Base-by-base conservation (phyloP, 768 basidiomycete species). In the Lentinula edodes region DNA sequence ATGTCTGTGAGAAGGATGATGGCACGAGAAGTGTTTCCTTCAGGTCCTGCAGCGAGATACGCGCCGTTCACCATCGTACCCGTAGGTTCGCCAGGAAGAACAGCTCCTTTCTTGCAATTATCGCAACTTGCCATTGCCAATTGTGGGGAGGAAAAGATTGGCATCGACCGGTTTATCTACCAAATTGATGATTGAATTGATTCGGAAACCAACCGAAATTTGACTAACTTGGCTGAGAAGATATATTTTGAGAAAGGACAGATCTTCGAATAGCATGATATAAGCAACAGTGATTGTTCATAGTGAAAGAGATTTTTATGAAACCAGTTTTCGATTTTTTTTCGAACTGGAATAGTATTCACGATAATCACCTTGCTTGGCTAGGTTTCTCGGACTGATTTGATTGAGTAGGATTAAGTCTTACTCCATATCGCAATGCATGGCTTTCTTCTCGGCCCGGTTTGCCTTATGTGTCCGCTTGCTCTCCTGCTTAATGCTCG, bases 1-100 rank as follows among this genome's bases (percentile, higher is more conserved):
- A 75, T 77, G 63, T 88, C 85, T 0, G 81, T 85, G 35, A 86
- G 71, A 6, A 86, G 68, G 18, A 88, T 66, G 16, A 88, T 72
- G 5, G 83, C 80, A 20, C 72, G 71, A 38, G 72, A 69, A 15
- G 66, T 61, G n/a, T 67, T 62, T 32, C 64, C 69, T 32, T 66
- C 67, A 20, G 68, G 71, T 39, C 69, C 74, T 2, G 77, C 67
- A 60, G 73, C 67, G 52, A 80, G 77, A 69, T 84, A 86, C 46
- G 80, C 76, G 8, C 75, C 78, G 1, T 74, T 67, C 54, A 69
- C 67, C 23, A 48, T 69, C 38, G 79, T 73, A 10, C 85, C 84
- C 0, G 63, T 73, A 6, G 82, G 81, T 61, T 80, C 76, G 52
- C 80, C 81, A 2, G 75, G 70, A 7, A 85, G 75, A 13, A 79